Percentiles rank a stretch among this genome's conserved stretches.
These are phyloP conservation scores for Ceratocystiopsis sp. DNA, from an alignment of 2,329 filamentous ascomycete species.

Conservation along the genomic window DNA sequence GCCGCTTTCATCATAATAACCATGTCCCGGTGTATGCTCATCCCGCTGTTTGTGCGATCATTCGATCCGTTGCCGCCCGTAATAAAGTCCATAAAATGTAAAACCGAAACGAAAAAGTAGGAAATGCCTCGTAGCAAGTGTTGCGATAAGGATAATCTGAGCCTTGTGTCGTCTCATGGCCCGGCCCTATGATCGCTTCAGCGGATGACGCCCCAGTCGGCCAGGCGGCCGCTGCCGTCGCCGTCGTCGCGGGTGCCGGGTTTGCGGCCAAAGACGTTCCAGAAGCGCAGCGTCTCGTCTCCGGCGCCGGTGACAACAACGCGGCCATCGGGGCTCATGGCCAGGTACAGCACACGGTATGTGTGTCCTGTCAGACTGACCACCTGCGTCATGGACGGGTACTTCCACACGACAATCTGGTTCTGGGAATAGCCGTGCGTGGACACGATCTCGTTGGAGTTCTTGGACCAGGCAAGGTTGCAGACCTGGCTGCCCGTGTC, in stretches of 20 bases:
- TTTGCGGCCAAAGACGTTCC: constrained; percentile 85
- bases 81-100: constrained; percentile 2
- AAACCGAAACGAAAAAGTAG: constrained; percentile 1
- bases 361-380: constrained; percentile 92
- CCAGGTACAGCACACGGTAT: constrained; percentile 78
- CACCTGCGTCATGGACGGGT: constrained; percentile 94
- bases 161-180: too few relatives aligned
- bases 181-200: constrained; percentile 17
- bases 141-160: background rate
- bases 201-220: constrained; percentile 73
- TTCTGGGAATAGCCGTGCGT: constrained; percentile 97
- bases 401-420: constrained; percentile 98
- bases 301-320: constrained; percentile 91
- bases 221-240: constrained; percentile 42
- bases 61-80: background rate
- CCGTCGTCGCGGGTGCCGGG: constrained; percentile 55
- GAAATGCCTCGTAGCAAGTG: background rate
- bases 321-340: constrained; percentile 91
- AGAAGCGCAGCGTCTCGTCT: constrained; percentile 90
- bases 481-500: constrained; percentile 98
- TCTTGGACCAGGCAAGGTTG: constrained; percentile 93
- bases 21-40: too few relatives aligned
- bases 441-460: constrained; percentile 92
- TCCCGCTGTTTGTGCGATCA: too few relatives aligned
- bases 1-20: background rate